Evolutionary conservation across 345 rosid genomes (phyloP), one percentile per base, ranked within the genome.

Genomic region (Barbarea vulgaris): DNA sequence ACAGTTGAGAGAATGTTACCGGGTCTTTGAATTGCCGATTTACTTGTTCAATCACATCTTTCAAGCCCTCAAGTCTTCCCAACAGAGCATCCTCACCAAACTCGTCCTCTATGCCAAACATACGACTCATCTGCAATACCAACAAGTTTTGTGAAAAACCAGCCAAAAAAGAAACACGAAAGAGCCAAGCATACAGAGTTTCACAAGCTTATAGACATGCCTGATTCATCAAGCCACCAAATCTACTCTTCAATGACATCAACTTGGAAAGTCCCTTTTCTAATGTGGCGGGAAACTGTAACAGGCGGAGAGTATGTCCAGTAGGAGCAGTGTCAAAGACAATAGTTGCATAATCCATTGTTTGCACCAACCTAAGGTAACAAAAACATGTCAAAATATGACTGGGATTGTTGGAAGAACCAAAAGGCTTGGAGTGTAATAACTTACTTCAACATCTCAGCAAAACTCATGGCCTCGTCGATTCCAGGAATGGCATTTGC

Each of bases 281-380:
- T 67, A 96, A 81, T 42, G 99, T 93, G 62, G 97, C 77, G 0
- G 99, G 99, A 68, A 96, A 93, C 80, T 96, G 99, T 76, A 96
- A 80, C 28, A 96, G 85, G 51, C 97, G 89, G 60, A 96, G 97
- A 21, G 99, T 96, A 75, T 93, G 98, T 57, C 98, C 99, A 18
- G 99, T 96, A 69, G 99, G 99, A 79, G 99, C 98, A 15, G 99
- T 96, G 81, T 96, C 98, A 73, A 93, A 96, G 34, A 93, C 95
- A 64, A 96, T 91, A 74, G 86, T 87, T 19, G 96, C 92, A 83
- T 96, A 96, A 75, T 93, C 98, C 99, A 96, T 91, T 4, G 97
- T 96, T 69, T 96, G 98, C 81, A 93, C 97, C 95, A 96, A 84
- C 83, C 98, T 93, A 81, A 47, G 72, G 56, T 17, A 37, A 77